Evolutionary conservation across 176 grass and related monocot genomes (phyloP), one percentile per base, ranked within the genome.

Genomic region (bread wheat (Triticum aestivum)): DNA sequence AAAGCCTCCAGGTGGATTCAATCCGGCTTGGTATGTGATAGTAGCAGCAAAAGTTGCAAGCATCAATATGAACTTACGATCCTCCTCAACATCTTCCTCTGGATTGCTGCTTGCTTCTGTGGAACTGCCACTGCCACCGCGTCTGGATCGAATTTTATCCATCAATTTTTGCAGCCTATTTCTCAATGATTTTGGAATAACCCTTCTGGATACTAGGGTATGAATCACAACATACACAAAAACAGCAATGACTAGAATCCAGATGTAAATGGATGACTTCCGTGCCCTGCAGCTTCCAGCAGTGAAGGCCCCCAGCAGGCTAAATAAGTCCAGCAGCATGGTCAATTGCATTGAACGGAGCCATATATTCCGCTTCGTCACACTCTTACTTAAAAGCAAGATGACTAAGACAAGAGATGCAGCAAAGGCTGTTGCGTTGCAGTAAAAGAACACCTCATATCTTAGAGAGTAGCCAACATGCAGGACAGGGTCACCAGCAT

Each of bases 331-430:
- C 11, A 89, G 9, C 15, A 87, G 44, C 90, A 92, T 94, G 11
- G 87, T 92, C 23, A 87, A 27, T 58, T 74, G 67, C 45, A 92
- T 84, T 39, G 89, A 82, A 11, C 44, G 65, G 35, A 92, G 66
- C 87, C 88, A 91, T 1, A 64, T 11, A 5, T 58, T 20, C 56
- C 24, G 62, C 18, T 79, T 82, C 1, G 88, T 23, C 30, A 89
- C 88, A 13, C 54, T 35, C 61, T 92, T 87, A 41, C 88, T 92
- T 14, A 91, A 68, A 63, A 92, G 89, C 73, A 94, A 84, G 33
- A 92, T 92, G 63, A 94, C 89, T 58, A 92, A 82, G n/a, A 92
- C 77, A 66, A 94, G 71, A 24, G 89, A 91, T 49, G 89, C 67
- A 66, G 85, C 85, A 38, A 91, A 91, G 14, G 85, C 89, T 51